Evolutionary conservation across 1,139 yeast species (phyloP).

Genomic region (Debaryomycetaceae sp.): DNA sequence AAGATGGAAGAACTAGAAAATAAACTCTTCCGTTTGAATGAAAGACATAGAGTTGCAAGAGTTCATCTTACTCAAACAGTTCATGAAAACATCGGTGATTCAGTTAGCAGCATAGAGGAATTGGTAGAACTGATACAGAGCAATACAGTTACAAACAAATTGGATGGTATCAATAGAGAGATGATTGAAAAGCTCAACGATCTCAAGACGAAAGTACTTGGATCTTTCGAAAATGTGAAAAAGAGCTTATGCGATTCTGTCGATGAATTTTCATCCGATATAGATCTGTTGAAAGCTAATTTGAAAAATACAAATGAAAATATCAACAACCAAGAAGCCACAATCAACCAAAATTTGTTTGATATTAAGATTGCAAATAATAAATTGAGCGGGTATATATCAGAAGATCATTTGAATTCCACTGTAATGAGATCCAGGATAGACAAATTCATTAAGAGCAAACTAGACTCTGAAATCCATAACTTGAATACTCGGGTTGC

Average conservation of each 20-base stretch:
- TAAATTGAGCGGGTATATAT: conserved; percentile 14
- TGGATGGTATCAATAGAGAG: not conserved
- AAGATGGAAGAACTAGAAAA: conserved; percentile 6
- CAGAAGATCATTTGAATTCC: conserved; percentile 10
- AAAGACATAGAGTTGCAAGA: conserved; percentile 9
- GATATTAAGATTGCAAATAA: conserved; percentile 12
- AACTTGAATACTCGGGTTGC: conserved; percentile 6
- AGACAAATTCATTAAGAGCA: conserved; percentile 6
- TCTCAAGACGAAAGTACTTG: conserved; percentile 2
- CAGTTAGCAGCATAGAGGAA: conserved; percentile 3
- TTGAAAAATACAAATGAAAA: conserved; percentile 3
- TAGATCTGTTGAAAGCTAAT: conserved; percentile 3
- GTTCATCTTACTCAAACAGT: conserved; percentile 8
- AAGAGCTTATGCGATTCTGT: conserved; percentile 4
- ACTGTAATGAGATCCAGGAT: conserved; percentile 2
- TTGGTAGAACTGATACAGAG: conserved; percentile 1
- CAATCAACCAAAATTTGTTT: conserved; percentile 8
- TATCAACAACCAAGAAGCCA: conserved; percentile 2
- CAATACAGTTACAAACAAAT: not conserved
- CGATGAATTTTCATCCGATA: not conserved
- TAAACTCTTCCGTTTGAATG: conserved; percentile 6
- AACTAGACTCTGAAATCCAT: conserved; percentile 5
- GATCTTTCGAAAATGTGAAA: conserved; percentile 3
- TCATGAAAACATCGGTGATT: conserved; percentile 6
- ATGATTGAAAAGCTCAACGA: conserved; percentile 2